These are phyloP conservation scores for Saccharomycopsis babjevae DNA, from an alignment of 805 yeast species.

Conservation along the genomic window DNA sequence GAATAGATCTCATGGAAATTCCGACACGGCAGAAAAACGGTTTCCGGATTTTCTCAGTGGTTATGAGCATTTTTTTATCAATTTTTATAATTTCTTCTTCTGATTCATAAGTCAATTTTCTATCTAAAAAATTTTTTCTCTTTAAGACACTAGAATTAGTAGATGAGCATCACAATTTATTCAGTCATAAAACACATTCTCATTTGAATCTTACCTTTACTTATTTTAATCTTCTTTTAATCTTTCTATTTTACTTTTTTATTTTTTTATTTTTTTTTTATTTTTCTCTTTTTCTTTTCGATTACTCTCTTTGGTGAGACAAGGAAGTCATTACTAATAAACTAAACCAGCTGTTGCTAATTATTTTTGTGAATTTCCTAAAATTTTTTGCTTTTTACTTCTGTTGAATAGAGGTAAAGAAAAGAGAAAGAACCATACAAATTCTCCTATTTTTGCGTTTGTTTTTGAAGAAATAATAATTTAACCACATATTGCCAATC, in stretches of 20 bases:
- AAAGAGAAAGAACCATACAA: no score
- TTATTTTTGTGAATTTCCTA: neutral
- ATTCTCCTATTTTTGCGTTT: no score
- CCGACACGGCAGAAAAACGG: no score
- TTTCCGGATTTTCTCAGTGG: no score
- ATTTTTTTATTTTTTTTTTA: neutral
- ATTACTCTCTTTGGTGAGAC: neutral
- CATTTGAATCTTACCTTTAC: neutral
- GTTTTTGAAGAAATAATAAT: no score
- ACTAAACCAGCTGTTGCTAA: neutral
- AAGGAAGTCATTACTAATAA: neutral
- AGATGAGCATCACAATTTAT: neutral
- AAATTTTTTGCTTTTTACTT: neutral
- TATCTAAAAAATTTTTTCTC: no score
- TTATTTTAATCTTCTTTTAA: neutral
- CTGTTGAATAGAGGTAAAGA: neutral
- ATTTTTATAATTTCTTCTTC: neutral
- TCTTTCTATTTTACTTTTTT: neutral
- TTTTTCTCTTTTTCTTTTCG: neutral
- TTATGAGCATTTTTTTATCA: no score
- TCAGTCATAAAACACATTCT: neutral
- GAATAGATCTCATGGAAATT: no score
- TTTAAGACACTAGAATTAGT: neutral
- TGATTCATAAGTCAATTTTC: neutral
- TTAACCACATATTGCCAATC: neutral